A percentile compares a stretch with the other conserved stretches of the same genome.
These are phyloP conservation scores for Spathaspora sp. DNA, from an alignment of 1,139 yeast species.

Conservation along the genomic window DNA sequence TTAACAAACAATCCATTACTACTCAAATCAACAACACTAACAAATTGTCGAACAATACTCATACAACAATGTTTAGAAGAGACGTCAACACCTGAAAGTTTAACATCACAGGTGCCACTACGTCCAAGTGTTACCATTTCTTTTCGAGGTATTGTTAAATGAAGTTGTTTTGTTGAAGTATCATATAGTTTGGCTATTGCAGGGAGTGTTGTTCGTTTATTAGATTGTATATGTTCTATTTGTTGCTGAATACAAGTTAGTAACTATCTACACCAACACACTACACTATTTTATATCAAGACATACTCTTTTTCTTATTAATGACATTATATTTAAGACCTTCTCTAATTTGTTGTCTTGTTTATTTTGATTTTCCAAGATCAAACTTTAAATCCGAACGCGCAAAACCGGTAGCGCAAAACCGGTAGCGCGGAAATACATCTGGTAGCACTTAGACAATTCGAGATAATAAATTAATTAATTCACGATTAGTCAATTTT, in stretches of 20 bases:
- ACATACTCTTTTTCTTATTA: slow-evolving; percentile 43
- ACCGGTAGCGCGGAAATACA: neutral
- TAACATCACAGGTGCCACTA: slow-evolving; percentile 62
- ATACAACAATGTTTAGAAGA: slow-evolving; percentile 67
- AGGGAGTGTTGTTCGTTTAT: slow-evolving; percentile 3
- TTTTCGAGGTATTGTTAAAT: slow-evolving; percentile 34
- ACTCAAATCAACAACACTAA: slow-evolving; percentile 58
- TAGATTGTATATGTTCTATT: slow-evolving; percentile 3
- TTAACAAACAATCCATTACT: slow-evolving; percentile 70
- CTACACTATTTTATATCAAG: neutral
- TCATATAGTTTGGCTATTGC: slow-evolving; percentile 35
- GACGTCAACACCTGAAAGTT: slow-evolving; percentile 56
- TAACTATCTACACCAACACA: neutral
- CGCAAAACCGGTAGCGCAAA: neutral
- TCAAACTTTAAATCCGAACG: neutral
- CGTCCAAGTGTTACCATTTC: slow-evolving; percentile 51
- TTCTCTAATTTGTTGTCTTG: neutral
- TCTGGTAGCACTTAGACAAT: slow-evolving; percentile 17
- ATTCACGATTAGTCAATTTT: slow-evolving; percentile 35
- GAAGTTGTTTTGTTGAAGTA: slow-evolving; percentile 28
- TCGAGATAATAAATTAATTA: slow-evolving; percentile 29
- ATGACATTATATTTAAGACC: slow-evolving; percentile 25
- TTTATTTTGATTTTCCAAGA: neutral
- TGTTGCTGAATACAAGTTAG: slow-evolving; percentile 9
- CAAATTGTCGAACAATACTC: slow-evolving; percentile 40